A percentile compares a stretch with the other conserved stretches of the same genome.
phyloP scores from a whole-genome alignment of 2,329 filamentous ascomycete genomes.

The Fusarium pseudocircinatum region DNA sequence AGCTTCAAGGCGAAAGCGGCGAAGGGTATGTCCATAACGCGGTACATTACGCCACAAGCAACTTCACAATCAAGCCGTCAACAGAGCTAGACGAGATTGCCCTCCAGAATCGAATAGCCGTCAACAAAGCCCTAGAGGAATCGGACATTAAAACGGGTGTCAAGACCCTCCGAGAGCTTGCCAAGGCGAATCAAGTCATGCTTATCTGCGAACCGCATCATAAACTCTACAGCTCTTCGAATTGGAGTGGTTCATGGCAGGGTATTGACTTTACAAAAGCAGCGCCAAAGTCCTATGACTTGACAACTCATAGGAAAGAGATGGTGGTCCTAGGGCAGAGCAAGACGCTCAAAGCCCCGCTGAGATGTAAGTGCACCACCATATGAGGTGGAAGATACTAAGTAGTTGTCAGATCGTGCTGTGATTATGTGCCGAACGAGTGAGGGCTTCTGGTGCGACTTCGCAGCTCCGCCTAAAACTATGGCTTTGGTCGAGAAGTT shows the following conservation, averaged over 20 bases:
- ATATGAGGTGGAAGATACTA: accelerated
- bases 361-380: background rate
- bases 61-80: background rate
- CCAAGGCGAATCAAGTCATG: background rate
- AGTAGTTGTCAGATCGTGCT: background rate
- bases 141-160: background rate
- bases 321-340: background rate
- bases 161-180: background rate
- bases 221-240: background rate
- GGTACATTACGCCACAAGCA: background rate
- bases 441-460: constrained; percentile 20
- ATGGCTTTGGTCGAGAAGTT: background rate
- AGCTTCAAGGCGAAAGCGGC: background rate
- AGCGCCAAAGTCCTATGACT: background rate
- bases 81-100: constrained; percentile 5
- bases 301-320: background rate
- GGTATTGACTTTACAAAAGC: background rate
- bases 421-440: constrained; percentile 6
- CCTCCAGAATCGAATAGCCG: background rate
- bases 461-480: background rate
- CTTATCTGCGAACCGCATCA: background rate
- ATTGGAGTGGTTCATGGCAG: constrained; percentile 13
- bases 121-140: background rate
- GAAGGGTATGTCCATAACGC: background rate
- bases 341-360: background rate